Base-by-base conservation (phyloP, 2,329 filamentous ascomycete genomes). In the Iodosphaeria phyllophila region DNA sequence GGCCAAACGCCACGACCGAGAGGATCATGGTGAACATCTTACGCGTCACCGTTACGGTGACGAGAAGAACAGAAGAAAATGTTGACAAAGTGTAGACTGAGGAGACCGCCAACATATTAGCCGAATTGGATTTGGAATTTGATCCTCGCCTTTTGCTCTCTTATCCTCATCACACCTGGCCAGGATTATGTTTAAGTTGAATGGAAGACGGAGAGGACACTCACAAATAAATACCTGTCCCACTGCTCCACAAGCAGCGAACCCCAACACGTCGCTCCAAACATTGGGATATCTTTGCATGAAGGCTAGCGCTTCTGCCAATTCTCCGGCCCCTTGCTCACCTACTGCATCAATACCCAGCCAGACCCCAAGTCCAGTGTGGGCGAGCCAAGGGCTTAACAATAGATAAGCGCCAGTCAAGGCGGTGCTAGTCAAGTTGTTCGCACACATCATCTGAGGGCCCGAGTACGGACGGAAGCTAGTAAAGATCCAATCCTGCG, bases 21-120 rank as follows among this genome's bases (percentile, higher is more conserved):
- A 95, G 62, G 30, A 95, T 80, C 89, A 98, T 98, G 36, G 86
- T 95, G 47, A 95, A 67, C 89, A 98, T 98, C 58, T 98, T 98
- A 43, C 89, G 67, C 22, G 89, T 98, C 22, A 98, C 89, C 2
- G 83, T 98, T 3, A 98, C 84, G 4, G 89, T 95, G 21, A 95
- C 86, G 24, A 98, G 69, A 25, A 95, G 64, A 24, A 98, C 66
- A 7, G 77, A 89, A 7, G 79, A 89, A 54, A 95, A 98, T 24
- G 78, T 80, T 9, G 83, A 76, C 5, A 98, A 65, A 0, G 89
- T 95, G 52, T 92, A 84, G 60, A 92, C 70, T 74, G 17, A 16
- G 6, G 8, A 4, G 9, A n/a, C 10, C 12, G 10, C 14, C 9
- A 12, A 20, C 11, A 30, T 25, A 22, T 23, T 17, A 18, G 18